Conservation (phyloP, 352 stramenopile genomes). For the Aphanomyces cochlioides region DNA sequence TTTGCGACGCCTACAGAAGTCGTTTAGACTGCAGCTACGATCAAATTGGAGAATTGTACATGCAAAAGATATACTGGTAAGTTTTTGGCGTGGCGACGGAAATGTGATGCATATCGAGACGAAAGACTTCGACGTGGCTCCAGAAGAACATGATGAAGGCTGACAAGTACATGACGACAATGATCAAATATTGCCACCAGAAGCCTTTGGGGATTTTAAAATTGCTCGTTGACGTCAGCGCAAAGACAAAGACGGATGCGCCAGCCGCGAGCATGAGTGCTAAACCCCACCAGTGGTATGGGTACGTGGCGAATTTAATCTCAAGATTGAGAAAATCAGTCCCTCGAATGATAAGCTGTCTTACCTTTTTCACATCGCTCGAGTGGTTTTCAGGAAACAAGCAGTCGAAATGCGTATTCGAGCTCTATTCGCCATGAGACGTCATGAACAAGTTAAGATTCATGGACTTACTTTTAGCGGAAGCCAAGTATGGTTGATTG, state of each 20-base stretch:
- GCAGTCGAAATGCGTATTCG: conserved; percentile 18
- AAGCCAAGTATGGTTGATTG: conserved; percentile 25
- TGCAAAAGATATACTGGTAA: conserved; percentile 8
- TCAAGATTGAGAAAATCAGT: not conserved
- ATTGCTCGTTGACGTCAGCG: conserved; percentile 27
- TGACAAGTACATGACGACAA: conserved; percentile 19
- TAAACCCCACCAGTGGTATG: conserved; percentile 27
- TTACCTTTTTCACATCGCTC: conserved; percentile 24
- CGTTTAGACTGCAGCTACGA: not conserved
- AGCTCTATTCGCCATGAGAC: conserved; percentile 8
- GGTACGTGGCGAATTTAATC: conserved; percentile 30
- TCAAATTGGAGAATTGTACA: not conserved
- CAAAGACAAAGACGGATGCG: conserved; percentile 24
- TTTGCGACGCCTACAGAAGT: not conserved
- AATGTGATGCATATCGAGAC: conserved; percentile 5
- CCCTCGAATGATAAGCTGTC: not conserved
- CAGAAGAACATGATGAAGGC: conserved; percentile 12
- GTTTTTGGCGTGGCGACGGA: conserved; percentile 15
- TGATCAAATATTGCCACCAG: conserved; percentile 31
- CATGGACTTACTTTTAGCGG: conserved; percentile 20
- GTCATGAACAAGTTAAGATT: not conserved
- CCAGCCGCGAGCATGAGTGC: conserved; percentile 9
- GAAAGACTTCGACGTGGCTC: conserved; percentile 27
- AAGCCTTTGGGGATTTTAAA: conserved; percentile 25
- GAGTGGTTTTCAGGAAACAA: conserved; percentile 29